Conservation (phyloP, 257 asterid species). For the Primulina tabacum region DNA sequence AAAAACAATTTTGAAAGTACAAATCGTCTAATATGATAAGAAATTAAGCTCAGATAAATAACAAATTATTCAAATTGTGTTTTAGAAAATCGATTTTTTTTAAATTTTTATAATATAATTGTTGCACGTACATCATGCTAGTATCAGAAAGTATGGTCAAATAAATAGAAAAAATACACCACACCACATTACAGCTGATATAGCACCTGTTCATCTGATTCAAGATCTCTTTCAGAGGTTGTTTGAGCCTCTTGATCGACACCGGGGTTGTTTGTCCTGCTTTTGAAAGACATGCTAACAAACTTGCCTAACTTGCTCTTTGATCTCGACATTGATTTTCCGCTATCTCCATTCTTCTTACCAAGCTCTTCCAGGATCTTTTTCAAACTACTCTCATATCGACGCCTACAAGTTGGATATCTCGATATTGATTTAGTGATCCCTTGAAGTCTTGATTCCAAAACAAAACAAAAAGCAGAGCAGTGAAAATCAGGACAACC, state of each 20-base stretch:
- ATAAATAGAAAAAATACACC: constrained; percentile 14
- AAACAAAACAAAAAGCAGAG: constrained; percentile 8
- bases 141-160: not conserved
- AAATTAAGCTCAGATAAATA: no score
- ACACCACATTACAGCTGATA: not conserved
- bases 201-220: constrained; percentile 36
- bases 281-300: constrained; percentile 58
- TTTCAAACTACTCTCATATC: constrained; percentile 63
- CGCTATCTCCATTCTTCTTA: constrained; percentile 45
- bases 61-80: no score
- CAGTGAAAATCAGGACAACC: constrained; percentile 9
- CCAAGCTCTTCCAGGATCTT: constrained; percentile 63
- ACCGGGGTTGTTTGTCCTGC: constrained; percentile 32
- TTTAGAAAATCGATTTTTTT: no score
- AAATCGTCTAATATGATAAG: no score
- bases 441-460: constrained; percentile 61
- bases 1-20: no score
- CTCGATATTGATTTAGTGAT: constrained; percentile 85
- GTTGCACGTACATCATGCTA: no score
- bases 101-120: no score
- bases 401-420: constrained; percentile 82
- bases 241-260: constrained; percentile 43
- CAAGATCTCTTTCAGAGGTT: constrained; percentile 42
- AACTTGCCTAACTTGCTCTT: constrained; percentile 56
- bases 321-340: constrained; percentile 44